Base-by-base conservation (phyloP, 352 stramenopile species). In the Phytophthora syringae region DNA sequence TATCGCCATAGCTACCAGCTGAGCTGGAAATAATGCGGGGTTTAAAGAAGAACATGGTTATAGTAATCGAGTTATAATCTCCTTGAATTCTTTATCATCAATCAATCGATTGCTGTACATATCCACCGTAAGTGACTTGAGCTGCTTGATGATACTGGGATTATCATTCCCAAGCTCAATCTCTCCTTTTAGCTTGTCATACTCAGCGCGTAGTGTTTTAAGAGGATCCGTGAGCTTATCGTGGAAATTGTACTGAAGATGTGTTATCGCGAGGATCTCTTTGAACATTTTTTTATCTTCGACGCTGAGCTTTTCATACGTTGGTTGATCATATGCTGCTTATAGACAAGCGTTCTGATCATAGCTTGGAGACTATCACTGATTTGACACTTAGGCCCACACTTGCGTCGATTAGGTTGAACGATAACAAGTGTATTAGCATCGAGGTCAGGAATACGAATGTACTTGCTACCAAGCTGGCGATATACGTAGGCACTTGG, bases 371-470 rank as follows among this genome's bases (percentile, higher is more conserved):
- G 39, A 47, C 39, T 47, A 47, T 47, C 39, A 47, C 52, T 42
- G 5, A 60, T 60, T 5, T 34, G n/a, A 28, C 52, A 34, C 22
- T 45, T 44, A 13, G 40, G 40, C 3, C 53, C 40, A 2, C 48
- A 11, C 18, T 44, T 52, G n/a, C 50, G 45, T 15, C 39, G 52
- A 10, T 24, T 34, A n/a, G 42, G 53, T 27, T 48, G 50, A 6
- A 54, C 54, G 2, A 63, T 54, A 3, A 55, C 51, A 2, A 63
- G 44, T 18, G 13, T n/a, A 5, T 44, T 44, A 21, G 40, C 22
- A 39, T 63, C 55, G 7, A 63, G 36, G 15, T 63, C 55, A 20
- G 55, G 55, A 5, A 63, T 24, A 11, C 55, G 43, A 13, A 63
- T 63, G 32, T 49, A 63, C 20, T 63, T 63, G 16, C 30, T 49